Evolutionary conservation across 371 early-diverging fungal species (phyloP), one percentile per base, ranked within the genome.

Genomic region (Saksenaea oblongispora): DNA sequence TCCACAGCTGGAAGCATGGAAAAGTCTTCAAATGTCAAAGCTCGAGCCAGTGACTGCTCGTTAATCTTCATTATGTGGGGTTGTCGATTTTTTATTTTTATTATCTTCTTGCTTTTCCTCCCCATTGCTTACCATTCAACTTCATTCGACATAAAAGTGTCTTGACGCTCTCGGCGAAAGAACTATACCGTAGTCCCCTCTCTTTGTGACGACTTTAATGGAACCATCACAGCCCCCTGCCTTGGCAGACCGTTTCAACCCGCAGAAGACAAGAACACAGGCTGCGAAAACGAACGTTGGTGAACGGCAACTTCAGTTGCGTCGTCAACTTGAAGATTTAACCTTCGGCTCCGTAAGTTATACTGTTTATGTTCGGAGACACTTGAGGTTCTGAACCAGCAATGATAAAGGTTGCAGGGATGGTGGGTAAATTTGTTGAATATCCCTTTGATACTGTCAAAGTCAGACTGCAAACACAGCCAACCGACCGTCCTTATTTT

Each of bases 381-480:
- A 56, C 11, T 3, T 28, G 31, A 14, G 26, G 1, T 13, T 39
- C 22, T 39, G 17, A 9, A 15, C 31, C 5, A 18, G 22, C 15
- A 15, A 22, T 47, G 15, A 63, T n/a, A 28, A 73, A 89, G 91
- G 63, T 93, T 31, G 90, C 95, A 7, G 98, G 98, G 36, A 88
- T 95, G 76, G 82, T 89, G 42, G 95, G 95, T 70, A 97, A 97
- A 85, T 78, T 93, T 63, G 90, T 96, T 59, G 98, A 98, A 75
- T 95, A 92, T 72, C 98, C 98, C 15, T 96, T 97, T 73, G 98
- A 98, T 82, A 97, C 98, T 1, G 84, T 98, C 76, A 98, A 98
- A 67, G 96, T 96, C 24, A 88, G 97, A 9, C 86, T 97, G 54
- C 98, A 98, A 71, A 89, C 94, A 1, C 93, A 93, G 71, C 91